A percentile compares a stretch with the other conserved stretches of the same genome.
These are phyloP conservation scores for Metschnikowia bowlesiae DNA, from an alignment of 805 yeast species.

Conservation along the genomic window DNA sequence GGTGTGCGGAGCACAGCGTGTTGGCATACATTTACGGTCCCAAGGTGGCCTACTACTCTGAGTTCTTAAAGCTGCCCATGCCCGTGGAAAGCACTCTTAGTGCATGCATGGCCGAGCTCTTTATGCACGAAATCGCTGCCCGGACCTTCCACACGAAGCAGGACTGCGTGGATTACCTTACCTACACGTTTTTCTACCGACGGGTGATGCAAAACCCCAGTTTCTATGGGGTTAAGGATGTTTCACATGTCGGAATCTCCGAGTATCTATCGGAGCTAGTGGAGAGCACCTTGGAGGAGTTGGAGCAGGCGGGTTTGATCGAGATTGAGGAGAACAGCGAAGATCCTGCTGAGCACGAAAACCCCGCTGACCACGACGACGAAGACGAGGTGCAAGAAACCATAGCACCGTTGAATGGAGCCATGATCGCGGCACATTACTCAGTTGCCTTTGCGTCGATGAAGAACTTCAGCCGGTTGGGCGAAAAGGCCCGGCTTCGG, in stretches of 20 bases:
- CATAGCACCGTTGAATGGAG: constrained; percentile 61
- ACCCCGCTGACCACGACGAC: constrained; percentile 34
- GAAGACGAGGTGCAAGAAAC: constrained; percentile 33
- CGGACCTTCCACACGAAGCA: constrained; percentile 63
- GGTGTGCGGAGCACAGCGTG: constrained; percentile 34
- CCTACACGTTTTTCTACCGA: constrained; percentile 78
- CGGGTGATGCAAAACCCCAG: constrained; percentile 81
- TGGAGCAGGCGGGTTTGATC: constrained; percentile 56
- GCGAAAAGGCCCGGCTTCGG: constrained; percentile 52
- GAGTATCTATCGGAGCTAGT: constrained; percentile 80
- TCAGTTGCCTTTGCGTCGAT: constrained; percentile 62
- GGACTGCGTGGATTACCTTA: constrained; percentile 87
- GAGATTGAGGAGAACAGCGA: constrained; percentile 48
- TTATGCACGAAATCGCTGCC: constrained; percentile 70
- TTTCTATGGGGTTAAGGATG: constrained; percentile 73
- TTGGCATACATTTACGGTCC: constrained; percentile 54
- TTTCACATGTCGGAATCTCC: constrained; percentile 64
- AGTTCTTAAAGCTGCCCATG: constrained; percentile 66
- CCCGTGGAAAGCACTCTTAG: constrained; percentile 81
- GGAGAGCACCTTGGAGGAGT: constrained; percentile 63
- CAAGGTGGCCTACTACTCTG: constrained; percentile 59
- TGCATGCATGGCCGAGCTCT: constrained; percentile 56
- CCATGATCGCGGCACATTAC: constrained; percentile 73
- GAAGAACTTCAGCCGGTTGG: constrained; percentile 54
- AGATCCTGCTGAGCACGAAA: constrained; percentile 34